Evolutionary conservation across 169 alveolate species (phyloP), one percentile per base, ranked within the genome.

Genomic region (Plasmodium gaboni): DNA sequence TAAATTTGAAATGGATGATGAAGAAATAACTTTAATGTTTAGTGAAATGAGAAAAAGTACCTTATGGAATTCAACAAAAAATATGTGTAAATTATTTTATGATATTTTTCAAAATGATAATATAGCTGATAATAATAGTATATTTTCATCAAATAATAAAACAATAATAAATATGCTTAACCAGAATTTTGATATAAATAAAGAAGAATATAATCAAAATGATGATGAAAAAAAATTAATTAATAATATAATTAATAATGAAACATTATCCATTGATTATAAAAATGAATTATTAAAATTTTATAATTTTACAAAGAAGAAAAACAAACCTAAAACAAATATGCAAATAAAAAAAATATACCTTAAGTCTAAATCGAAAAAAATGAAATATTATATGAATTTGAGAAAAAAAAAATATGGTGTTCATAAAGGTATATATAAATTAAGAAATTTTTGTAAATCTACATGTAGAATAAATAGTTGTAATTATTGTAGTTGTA

Each of bases 1-100:
- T 7, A 44, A 24, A 8, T 73, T 86, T 53, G 60, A 86, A 55
- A 42, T 73, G 65, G 68, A 55, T 86, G 85, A 86, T 73, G 92
- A 86, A 59, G 32, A 73, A 17, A 50, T 60, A 6, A 59, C 38
- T 2, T 44, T 55, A 13, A 65, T 69, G 83, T 42, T 73, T 61
- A 46, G 55, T 24, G 74, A 86, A 86, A 42, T 73, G 42, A 46
- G 64, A 26, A 74, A 69, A 53, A 24, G 68, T 26, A 55, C 57
- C 71, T 63, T 65, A 32, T 73, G 78, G 71, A 70, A 65, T 44
- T n/a, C 61, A 26, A 63, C 61, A 57, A 86, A 74, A 70, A 86
- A 86, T 59, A 70, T 86, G 71, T 86, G 92, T 46, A 55, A 67
- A 15, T 42, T 74, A 57, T 73, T 86, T 60, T 17, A 32, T 10